phyloP scores from a whole-genome alignment of 2,329 filamentous ascomycete genomes.

The Coleophoma eucalyptorum region DNA sequence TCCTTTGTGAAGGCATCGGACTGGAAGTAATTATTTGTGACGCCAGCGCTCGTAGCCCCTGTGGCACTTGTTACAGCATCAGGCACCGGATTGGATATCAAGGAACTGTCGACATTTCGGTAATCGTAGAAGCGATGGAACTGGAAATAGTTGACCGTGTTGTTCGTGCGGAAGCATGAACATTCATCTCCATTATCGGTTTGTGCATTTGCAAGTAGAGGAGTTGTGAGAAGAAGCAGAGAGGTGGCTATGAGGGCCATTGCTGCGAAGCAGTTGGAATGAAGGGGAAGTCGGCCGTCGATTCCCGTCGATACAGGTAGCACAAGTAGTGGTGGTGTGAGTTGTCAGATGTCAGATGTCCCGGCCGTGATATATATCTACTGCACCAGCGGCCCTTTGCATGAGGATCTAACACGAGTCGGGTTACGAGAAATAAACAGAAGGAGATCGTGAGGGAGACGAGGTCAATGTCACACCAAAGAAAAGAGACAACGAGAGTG shows the following conservation, averaged over 20 bases:
- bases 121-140: slow-evolving; percentile 25
- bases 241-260: slow-evolving; percentile 9
- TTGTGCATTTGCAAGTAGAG: slow-evolving; percentile 11
- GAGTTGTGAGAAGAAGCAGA: slow-evolving; percentile 13
- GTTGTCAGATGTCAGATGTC: no score
- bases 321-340: no score
- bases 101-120: slow-evolving; percentile 11
- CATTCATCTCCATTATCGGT: slow-evolving; percentile 21
- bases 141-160: slow-evolving; percentile 20
- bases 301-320: no score
- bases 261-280: not conserved
- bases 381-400: no score
- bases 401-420: no score
- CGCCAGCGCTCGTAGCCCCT: slow-evolving; percentile 11
- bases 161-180: slow-evolving; percentile 23
- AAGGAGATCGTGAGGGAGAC: no score
- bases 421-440: no score
- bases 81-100: slow-evolving; percentile 8
- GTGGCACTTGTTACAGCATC: slow-evolving; percentile 9
- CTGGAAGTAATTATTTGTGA: slow-evolving; percentile 19
- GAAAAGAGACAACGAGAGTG: no score
- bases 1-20: slow-evolving; percentile 17
- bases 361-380: no score
- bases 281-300: not conserved
- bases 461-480: no score